phyloP scores from a whole-genome alignment of 2,329 filamentous ascomycete genomes.

The Pyrenochaeta sp. region DNA sequence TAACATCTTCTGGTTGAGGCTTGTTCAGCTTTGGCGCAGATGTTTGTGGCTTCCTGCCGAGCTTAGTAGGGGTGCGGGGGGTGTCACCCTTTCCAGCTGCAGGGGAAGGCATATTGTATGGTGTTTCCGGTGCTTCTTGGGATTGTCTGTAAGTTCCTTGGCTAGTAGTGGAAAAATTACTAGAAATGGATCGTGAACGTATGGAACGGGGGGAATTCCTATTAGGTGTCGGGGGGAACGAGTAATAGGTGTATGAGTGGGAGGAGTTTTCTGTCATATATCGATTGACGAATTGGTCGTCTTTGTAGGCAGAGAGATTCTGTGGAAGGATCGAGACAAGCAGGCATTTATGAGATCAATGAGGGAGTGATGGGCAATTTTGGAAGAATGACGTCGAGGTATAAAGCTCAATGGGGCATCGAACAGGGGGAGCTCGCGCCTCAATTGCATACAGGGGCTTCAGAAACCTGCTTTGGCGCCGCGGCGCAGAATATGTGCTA shows the following conservation, averaged over 20 bases:
- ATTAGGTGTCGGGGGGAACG: slow-evolving; percentile 59
- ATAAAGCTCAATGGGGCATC: slow-evolving; percentile 22
- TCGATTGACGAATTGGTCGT: slow-evolving; percentile 47
- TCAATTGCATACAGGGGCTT: slow-evolving; percentile 29
- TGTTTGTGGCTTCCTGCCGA: slow-evolving; percentile 54
- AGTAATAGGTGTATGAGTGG: slow-evolving; percentile 60
- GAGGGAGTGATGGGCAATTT: slow-evolving; percentile 21
- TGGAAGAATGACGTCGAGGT: slow-evolving; percentile 45
- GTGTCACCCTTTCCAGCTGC: slow-evolving; percentile 58
- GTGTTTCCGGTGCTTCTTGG: slow-evolving; percentile 37
- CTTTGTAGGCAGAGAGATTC: slow-evolving; percentile 34
- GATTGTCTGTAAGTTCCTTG: slow-evolving; percentile 41
- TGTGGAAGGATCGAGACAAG: slow-evolving; percentile 23
- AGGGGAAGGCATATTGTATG: slow-evolving; percentile 57
- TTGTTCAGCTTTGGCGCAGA: slow-evolving; percentile 54
- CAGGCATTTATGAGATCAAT: slow-evolving; percentile 41
- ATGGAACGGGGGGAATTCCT: slow-evolving; percentile 49
- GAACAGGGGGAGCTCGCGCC: slow-evolving; percentile 46
- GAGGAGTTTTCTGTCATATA: slow-evolving; percentile 59
- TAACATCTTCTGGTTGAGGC: slow-evolving; percentile 39
- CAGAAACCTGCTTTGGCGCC: slow-evolving; percentile 50
- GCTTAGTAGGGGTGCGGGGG: slow-evolving; percentile 61
- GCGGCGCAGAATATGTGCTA: slow-evolving; percentile 33
- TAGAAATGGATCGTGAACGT: slow-evolving; percentile 50
- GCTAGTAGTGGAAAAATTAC: slow-evolving; percentile 42